Conservation (phyloP, 805 yeast genomes). For the Sugiyamaella mastotermitis region DNA sequence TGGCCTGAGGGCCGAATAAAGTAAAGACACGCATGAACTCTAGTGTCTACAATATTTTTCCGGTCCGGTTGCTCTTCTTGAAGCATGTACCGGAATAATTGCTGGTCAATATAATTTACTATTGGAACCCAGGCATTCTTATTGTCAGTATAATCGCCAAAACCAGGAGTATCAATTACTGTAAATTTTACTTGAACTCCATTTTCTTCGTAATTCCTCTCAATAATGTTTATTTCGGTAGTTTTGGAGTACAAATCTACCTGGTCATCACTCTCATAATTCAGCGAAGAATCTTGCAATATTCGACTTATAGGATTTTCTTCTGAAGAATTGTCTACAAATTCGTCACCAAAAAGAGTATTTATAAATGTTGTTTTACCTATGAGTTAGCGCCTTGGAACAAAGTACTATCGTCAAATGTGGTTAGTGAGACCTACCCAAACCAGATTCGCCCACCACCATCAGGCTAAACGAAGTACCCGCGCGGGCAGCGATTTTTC, state of each 20-base stretch:
- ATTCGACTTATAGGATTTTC: conserved; percentile 7
- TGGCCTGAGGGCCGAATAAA: conserved; percentile 91
- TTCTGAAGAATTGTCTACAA: conserved; percentile 38
- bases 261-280: not conserved
- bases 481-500: conserved; percentile 51
- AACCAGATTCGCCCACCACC: conserved; percentile 81
- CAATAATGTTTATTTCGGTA: conserved; percentile 45
- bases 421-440: too few species aligned
- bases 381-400: too few species aligned
- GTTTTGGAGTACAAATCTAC: conserved; percentile 46
- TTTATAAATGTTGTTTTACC: conserved; percentile 81
- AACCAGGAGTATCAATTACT: conserved; percentile 88
- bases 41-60: conserved; percentile 46
- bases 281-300: not conserved
- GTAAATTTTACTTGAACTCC: conserved; percentile 73
- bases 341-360: conserved; percentile 58
- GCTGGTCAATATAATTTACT: conserved; percentile 84
- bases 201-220: conserved; percentile 78
- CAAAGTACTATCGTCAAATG: too few species aligned
- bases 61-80: conserved; percentile 91
- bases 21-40: conserved; percentile 88
- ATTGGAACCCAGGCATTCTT: conserved; percentile 81
- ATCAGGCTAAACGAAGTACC: conserved; percentile 59
- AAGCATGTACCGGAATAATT: conserved; percentile 80
- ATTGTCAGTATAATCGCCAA: conserved; percentile 87